Percentiles rank a stretch among this genome's conserved stretches.
These are phyloP conservation scores for Leccinum boreale DNA, from an alignment of 768 basidiomycete species.

Conservation along the genomic window DNA sequence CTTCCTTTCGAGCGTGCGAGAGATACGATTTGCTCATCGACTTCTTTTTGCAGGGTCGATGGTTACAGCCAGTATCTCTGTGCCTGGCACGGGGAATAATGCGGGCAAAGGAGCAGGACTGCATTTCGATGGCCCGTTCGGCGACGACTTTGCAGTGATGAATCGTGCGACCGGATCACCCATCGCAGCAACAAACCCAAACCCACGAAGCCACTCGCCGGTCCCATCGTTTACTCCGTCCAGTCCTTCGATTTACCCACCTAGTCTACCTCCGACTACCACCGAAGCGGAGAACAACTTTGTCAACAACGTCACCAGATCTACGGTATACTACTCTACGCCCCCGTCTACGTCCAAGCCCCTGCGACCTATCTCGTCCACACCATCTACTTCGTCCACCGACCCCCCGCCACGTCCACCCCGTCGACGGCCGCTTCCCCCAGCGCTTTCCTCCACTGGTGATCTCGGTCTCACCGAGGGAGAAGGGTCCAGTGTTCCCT, in stretches of 20 bases:
- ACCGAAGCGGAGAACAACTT: slow-evolving; percentile 8
- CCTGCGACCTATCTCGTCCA: not conserved
- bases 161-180: slow-evolving; percentile 18
- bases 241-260: slow-evolving; percentile 50
- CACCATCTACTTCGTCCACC: not conserved
- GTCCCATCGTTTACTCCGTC: slow-evolving; percentile 37
- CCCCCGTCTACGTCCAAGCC: not conserved
- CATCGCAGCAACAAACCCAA: slow-evolving; percentile 14
- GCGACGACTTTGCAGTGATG: slow-evolving; percentile 4
- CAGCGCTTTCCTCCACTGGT: not conserved
- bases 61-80: not conserved
- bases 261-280: slow-evolving; percentile 36
- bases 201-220: slow-evolving; percentile 1
- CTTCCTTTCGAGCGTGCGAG: not conserved
- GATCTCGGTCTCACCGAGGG: not conserved
- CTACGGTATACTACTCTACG: not conserved
- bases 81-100: not conserved
- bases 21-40: not conserved
- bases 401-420: not conserved
- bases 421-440: not conserved
- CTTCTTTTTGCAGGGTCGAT: not conserved
- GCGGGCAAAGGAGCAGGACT: not conserved
- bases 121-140: not conserved
- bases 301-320: slow-evolving; percentile 16
- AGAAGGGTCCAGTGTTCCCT: not conserved